Conservation (phyloP, 1,284 basidiomycete species). For the Leccinum fallax region DNA sequence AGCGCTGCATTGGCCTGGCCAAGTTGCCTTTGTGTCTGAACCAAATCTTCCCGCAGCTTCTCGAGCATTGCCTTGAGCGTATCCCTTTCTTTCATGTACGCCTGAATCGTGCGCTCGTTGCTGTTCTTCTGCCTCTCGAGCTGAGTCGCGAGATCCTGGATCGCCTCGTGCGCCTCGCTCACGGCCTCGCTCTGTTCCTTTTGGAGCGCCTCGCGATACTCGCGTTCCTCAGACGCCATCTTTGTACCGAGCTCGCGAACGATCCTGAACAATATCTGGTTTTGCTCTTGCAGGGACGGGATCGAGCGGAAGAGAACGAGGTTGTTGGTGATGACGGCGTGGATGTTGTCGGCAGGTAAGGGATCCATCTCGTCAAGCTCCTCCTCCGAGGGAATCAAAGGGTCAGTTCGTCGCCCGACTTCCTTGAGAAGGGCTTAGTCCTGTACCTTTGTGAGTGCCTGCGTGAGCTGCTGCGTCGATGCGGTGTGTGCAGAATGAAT, state of each 20-base stretch:
- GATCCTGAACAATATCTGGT: slow-evolving; percentile 84
- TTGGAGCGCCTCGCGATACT: slow-evolving; percentile 56
- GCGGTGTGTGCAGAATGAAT: slow-evolving; percentile 69
- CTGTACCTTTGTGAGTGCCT: slow-evolving; percentile 68
- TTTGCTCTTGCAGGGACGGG: slow-evolving; percentile 83
- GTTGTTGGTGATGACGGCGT: slow-evolving; percentile 85
- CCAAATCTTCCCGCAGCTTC: slow-evolving; percentile 70
- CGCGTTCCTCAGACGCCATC: slow-evolving; percentile 77
- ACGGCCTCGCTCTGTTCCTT: no score
- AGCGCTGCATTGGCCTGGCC: slow-evolving; percentile 66
- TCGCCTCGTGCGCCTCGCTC: slow-evolving; percentile 56
- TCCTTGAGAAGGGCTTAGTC: slow-evolving; percentile 65
- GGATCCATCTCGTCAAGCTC: slow-evolving; percentile 58
- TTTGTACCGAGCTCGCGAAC: slow-evolving; percentile 78
- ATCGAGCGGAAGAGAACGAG: slow-evolving; percentile 89
- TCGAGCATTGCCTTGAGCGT: slow-evolving; percentile 78
- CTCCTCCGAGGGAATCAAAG: slow-evolving; percentile 73
- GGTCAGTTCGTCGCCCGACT: slow-evolving; percentile 80
- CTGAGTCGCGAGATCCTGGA: slow-evolving; percentile 77
- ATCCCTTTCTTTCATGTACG: slow-evolving; percentile 87
- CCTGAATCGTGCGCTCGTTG: slow-evolving; percentile 72
- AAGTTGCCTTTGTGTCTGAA: slow-evolving; percentile 64
- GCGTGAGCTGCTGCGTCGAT: slow-evolving; percentile 68
- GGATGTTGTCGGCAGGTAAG: slow-evolving; percentile 58
- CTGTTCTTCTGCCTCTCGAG: slow-evolving; percentile 70